These are phyloP conservation scores for Durusdinium trenchii DNA, from an alignment of 73 alveolate genomes.

Conservation along the genomic window DNA sequence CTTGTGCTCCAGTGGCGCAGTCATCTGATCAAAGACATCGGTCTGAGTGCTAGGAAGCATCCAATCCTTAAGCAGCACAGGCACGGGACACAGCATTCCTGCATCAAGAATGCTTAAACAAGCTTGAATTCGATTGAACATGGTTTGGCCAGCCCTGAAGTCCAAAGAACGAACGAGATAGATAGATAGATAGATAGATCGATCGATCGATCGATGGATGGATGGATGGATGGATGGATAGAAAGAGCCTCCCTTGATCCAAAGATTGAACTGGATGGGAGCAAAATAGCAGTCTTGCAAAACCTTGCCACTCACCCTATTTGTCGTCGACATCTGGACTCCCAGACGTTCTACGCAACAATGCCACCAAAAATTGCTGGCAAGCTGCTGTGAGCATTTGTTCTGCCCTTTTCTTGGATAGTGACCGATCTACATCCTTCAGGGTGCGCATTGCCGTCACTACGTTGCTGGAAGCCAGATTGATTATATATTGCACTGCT, in stretches of 20 bases:
- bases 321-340: conserved; percentile 8
- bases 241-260: too few species aligned
- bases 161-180: too few species aligned
- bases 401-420: conserved; percentile 67
- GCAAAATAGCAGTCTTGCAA: too few species aligned
- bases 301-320: too few species aligned
- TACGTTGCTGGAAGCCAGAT: conserved; percentile 4
- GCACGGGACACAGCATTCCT: too few species aligned
- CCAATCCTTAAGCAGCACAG: conserved; percentile 79
- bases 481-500: background rate
- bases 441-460: background rate
- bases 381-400: conserved; percentile 62
- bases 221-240: too few species aligned
- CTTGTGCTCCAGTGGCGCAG: conserved; percentile 83
- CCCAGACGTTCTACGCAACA: conserved; percentile 7
- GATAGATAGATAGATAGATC: too few species aligned
- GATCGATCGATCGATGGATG: too few species aligned
- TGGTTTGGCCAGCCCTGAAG: too few species aligned
- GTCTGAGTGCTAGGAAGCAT: conserved; percentile 75
- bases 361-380: background rate
- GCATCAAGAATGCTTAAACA: too few species aligned
- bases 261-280: too few species aligned
- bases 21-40: conserved; percentile 77
- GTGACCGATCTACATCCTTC: conserved; percentile 66
- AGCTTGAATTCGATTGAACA: too few species aligned